Evolutionary conservation across 1,284 basidiomycete species (phyloP).

Genomic region (Trichosporon sp.): DNA sequence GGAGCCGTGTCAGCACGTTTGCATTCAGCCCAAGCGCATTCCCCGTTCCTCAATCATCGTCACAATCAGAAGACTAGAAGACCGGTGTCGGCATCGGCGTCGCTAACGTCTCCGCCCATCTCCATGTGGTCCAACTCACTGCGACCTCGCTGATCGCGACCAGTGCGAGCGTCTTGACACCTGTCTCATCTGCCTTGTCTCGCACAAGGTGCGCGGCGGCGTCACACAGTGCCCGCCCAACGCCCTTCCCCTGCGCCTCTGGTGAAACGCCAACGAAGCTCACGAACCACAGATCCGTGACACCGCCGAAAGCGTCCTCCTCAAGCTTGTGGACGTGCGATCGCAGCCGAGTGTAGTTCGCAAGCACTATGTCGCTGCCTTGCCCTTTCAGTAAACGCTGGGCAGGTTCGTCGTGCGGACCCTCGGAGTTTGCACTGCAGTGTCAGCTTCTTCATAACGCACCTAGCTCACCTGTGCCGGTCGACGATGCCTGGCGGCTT

Average conservation of each 20-base stretch:
- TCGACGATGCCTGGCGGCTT: not conserved
- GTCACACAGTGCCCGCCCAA: not conserved
- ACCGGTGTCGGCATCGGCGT: no score
- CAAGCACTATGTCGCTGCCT: not conserved
- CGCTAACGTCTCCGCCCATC: no score
- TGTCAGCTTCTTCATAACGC: not conserved
- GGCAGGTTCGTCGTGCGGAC: not conserved
- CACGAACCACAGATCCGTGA: not conserved
- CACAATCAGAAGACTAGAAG: no score
- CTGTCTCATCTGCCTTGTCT: not conserved
- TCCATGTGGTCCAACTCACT: not conserved
- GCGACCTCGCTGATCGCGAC: slow-evolving; percentile 1
- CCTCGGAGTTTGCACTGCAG: not conserved
- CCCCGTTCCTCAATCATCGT: not conserved
- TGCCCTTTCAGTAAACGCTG: not conserved
- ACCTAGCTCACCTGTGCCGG: not conserved
- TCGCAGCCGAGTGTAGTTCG: not conserved
- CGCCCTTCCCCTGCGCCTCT: not conserved
- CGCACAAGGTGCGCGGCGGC: not conserved
- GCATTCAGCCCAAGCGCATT: not conserved
- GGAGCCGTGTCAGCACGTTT: not conserved
- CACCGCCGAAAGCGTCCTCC: not conserved
- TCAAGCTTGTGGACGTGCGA: not conserved
- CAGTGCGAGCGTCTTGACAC: not conserved
- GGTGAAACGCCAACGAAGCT: not conserved